Evolutionary conservation across 805 yeast species (phyloP), one percentile per base, ranked within the genome.

Genomic region (Hanseniaspora lindneri): DNA sequence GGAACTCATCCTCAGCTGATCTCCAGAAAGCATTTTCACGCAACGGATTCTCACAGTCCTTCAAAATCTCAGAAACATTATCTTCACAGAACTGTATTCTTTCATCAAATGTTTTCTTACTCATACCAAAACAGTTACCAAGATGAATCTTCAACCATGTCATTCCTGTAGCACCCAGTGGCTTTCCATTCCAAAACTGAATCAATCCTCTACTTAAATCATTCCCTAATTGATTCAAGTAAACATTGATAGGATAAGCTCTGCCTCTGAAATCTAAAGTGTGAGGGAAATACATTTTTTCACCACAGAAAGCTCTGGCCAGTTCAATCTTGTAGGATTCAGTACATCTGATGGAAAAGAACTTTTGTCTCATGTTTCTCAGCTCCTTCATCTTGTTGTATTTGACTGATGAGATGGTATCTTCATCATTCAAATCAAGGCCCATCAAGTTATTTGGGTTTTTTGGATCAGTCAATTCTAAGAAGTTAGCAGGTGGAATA

Each of bases 301-400:
- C 92, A 21, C 94, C 94, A 23, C 82, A 65, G 64, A 81, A 86
- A 0, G 95, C 96, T 54, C 97, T 74, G 0, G 98, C 97, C 60
- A 92, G 86, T 63, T 92, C 98, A 46, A 92, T 66, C 62, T 86
- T 92, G 63, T 92, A 92, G 62, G 92, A 89, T 53, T 84, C 72
- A 64, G 88, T 96, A 67, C 98, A 92, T 63, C 98, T 76, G 61
- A 80, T 83, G 0, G 97, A 88, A 63, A 92, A 77, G 53, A 74
- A 70, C 20, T 80, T 69, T 10, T 83, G 75, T 52, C 78, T 79
- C 37, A 76, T 79, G 54, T 77, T 75, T 19, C 78, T 71, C 8
- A 75, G 56, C 32, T 68, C 70, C 49, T 77, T 79, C 50, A 83
- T 76, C 42, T 69, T 63, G 20, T 23, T 11, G 24, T 19, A 40